These are phyloP conservation scores for Kwoniella europaea DNA, from an alignment of 768 basidiomycete species.

Conservation along the genomic window DNA sequence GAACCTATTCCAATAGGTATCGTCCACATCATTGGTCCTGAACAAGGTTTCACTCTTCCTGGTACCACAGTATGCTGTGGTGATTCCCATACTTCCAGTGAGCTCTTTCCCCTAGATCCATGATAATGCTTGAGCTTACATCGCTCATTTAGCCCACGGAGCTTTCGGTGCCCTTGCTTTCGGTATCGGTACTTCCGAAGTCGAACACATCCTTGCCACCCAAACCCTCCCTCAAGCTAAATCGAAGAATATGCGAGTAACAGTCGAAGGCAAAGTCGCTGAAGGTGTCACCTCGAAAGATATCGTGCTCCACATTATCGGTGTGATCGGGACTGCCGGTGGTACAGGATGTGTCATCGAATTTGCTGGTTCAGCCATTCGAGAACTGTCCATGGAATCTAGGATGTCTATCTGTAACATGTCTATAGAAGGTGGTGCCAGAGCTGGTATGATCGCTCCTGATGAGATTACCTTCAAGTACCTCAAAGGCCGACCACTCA, in stretches of 20 bases:
- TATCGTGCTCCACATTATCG: slow-evolving; percentile 87
- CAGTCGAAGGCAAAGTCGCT: slow-evolving; percentile 77
- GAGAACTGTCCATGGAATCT: slow-evolving; percentile 84
- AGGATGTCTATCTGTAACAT: slow-evolving; percentile 81
- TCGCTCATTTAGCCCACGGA: slow-evolving; percentile 69
- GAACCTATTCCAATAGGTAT: slow-evolving; percentile 64
- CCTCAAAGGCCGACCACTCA: slow-evolving; percentile 77
- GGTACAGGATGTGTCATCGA: slow-evolving; percentile 91
- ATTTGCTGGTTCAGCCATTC: slow-evolving; percentile 86
- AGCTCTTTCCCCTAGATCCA: slow-evolving; percentile 48
- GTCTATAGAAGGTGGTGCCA: slow-evolving; percentile 92
- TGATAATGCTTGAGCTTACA: background rate
- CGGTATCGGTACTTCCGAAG: slow-evolving; percentile 91
- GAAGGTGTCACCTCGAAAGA: slow-evolving; percentile 87
- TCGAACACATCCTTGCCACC: slow-evolving; percentile 91
- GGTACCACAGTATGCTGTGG: slow-evolving; percentile 73
- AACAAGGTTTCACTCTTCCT: slow-evolving; percentile 82
- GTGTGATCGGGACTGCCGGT: slow-evolving; percentile 88
- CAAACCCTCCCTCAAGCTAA: slow-evolving; percentile 86
- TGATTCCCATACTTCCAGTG: slow-evolving; percentile 91
- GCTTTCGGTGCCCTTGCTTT: slow-evolving; percentile 92
- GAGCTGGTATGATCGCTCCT: slow-evolving; percentile 90
- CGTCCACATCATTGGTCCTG: slow-evolving; percentile 88
- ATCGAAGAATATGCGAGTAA: slow-evolving; percentile 89
- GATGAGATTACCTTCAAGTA: slow-evolving; percentile 86